A percentile compares a stretch with the other conserved stretches of the same genome.
Evolutionary conservation across 257 asterid species (phyloP).

Genomic region (Solanum lycopersicoides): DNA sequence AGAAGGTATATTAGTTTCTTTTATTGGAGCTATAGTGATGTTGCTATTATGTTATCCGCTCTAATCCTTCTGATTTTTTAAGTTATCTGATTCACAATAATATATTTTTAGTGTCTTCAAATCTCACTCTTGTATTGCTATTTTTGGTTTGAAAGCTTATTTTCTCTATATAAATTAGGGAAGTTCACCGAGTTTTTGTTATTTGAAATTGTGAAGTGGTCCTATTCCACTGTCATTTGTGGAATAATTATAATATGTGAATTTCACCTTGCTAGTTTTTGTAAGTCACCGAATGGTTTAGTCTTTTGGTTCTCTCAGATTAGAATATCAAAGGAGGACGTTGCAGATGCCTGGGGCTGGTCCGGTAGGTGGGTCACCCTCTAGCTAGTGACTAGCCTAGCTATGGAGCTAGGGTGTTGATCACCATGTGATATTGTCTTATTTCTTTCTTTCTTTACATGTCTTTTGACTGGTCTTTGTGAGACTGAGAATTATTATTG

Average conservation of each 20-base stretch:
- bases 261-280: background rate
- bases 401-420: background rate
- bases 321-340: background rate
- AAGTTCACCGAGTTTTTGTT: background rate
- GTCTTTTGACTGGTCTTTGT: background rate
- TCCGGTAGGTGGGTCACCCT: background rate
- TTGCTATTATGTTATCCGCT: background rate
- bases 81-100: background rate
- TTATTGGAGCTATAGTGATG: background rate
- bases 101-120: background rate
- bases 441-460: background rate
- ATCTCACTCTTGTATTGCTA: no score
- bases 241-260: background rate
- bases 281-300: background rate
- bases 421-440: background rate
- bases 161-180: no score
- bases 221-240: background rate
- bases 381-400: background rate
- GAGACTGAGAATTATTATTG: background rate
- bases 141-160: no score
- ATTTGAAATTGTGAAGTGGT: background rate
- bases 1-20: constrained; percentile 29
- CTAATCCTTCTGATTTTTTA: background rate
- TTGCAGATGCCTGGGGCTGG: background rate
- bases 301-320: background rate